phyloP scores from a whole-genome alignment of 139 green algal species.

The Edaphochlamys debaryana region DNA sequence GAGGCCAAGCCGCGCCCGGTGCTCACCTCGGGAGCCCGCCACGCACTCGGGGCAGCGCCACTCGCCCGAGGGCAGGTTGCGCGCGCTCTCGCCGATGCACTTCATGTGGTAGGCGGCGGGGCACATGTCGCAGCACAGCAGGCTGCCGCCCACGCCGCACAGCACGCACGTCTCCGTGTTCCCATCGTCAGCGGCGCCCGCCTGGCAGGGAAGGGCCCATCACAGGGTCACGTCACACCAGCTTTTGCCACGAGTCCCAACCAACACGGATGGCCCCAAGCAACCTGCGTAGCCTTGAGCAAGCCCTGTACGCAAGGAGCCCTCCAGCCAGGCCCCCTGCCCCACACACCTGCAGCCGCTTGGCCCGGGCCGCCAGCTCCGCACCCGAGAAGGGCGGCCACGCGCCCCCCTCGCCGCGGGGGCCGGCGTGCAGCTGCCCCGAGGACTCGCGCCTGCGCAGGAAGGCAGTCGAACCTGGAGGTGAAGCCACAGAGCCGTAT shows the following conservation, averaged over 20 bases:
- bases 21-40: conserved; percentile 68
- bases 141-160: conserved; percentile 79
- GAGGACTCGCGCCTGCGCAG: conserved; percentile 56
- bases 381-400: conserved; percentile 61
- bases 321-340: too few species aligned
- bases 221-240: too few species aligned
- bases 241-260: too few species aligned
- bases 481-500: too few species aligned
- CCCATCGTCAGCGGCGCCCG: conserved; percentile 39
- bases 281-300: too few species aligned
- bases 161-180: conserved; percentile 84
- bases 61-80: conserved; percentile 59
- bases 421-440: conserved; percentile 62
- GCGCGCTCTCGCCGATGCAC: conserved; percentile 76
- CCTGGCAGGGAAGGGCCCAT: background rate
- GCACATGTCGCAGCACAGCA: conserved; percentile 94
- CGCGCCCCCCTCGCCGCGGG: conserved; percentile 59
- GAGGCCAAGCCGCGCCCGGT: background rate
- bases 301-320: too few species aligned
- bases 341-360: background rate
- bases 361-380: conserved; percentile 44
- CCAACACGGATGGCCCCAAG: too few species aligned
- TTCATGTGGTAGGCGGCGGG: conserved; percentile 89
- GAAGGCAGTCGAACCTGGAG: background rate
- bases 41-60: conserved; percentile 81